Percentiles rank a stretch among this genome's conserved stretches.
phyloP scores from a whole-genome alignment of 164 flowering plant species.

The Magnolia changhungtana region DNA sequence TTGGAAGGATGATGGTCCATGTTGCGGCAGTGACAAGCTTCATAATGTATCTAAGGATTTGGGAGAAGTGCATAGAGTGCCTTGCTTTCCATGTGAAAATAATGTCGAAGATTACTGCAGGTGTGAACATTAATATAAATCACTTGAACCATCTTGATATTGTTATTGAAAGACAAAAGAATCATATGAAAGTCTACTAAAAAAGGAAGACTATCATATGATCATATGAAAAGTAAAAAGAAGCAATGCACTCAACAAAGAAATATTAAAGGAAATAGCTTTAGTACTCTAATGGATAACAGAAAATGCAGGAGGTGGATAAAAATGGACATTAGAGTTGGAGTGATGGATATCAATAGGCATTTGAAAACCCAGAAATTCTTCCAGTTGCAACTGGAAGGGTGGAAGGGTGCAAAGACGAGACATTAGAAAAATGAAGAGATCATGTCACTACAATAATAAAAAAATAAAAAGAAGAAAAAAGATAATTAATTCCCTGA shows the following conservation, averaged over 20 bases:
- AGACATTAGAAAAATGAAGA: too few species aligned
- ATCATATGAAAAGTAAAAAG: neutral
- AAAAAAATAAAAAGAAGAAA: too few species aligned
- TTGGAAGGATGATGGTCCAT: constrained; percentile 87
- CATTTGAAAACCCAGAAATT: too few species aligned
- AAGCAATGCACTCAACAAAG: neutral
- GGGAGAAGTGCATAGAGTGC: constrained; percentile 47
- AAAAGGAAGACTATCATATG: neutral
- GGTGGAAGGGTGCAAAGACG: too few species aligned
- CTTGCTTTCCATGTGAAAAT: constrained; percentile 87
- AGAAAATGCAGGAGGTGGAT: too few species aligned
- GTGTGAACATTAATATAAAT: neutral
- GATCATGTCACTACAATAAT: too few species aligned
- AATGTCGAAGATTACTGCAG: constrained; percentile 84
- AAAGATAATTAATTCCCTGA: too few species aligned
- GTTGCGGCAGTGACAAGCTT: constrained; percentile 61
- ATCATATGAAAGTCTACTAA: neutral
- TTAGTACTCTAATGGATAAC: too few species aligned
- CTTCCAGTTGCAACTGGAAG: too few species aligned
- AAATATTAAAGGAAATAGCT: too few species aligned
- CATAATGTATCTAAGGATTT: constrained; percentile 40
- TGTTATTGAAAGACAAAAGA: neutral
- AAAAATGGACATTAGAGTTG: too few species aligned
- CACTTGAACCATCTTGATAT: neutral
- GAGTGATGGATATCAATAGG: too few species aligned